Evolutionary conservation across 495 filamentous ascomycete genomes (phyloP).

Genomic region (Penicillium coffeae): DNA sequence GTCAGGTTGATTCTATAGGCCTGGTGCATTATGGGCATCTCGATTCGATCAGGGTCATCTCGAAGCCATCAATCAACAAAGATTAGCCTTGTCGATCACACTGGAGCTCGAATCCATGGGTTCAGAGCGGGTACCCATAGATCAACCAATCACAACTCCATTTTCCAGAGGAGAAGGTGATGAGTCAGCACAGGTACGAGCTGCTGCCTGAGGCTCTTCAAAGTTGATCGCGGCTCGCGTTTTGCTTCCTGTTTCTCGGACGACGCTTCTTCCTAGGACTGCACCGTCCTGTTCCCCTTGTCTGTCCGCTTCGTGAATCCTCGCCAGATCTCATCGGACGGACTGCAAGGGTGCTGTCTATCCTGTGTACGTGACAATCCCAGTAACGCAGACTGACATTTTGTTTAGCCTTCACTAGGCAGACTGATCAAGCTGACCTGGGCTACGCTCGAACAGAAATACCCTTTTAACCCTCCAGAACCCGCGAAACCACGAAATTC

Average conservation of each 20-base stretch:
- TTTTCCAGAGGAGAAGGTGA: background rate
- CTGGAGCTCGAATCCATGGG: background rate
- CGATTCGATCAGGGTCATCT: no score
- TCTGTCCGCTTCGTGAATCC: slow-evolving; percentile 5
- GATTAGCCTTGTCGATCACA: no score
- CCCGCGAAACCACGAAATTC: no score
- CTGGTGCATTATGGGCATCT: no score
- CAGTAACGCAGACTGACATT: background rate
- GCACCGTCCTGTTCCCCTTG: slow-evolving; percentile 1
- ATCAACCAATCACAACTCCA: slow-evolving; percentile 10
- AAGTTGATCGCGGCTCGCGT: slow-evolving; percentile 13
- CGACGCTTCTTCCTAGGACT: slow-evolving; percentile 19
- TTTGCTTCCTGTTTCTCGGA: slow-evolving; percentile 36
- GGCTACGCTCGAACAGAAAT: slow-evolving; percentile 3
- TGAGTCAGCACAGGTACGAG: slow-evolving; percentile 18
- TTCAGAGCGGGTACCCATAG: background rate
- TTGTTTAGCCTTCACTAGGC: slow-evolving; percentile 6
- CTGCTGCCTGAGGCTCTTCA: slow-evolving; percentile 24
- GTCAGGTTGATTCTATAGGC: no score
- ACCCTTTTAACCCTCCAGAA: no score
- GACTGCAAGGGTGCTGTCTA: background rate
- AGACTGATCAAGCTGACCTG: background rate
- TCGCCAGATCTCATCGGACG: slow-evolving; percentile 2
- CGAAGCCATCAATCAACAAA: no score
- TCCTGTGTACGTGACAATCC: background rate